These are phyloP conservation scores for Sporothrix curviconia DNA, from an alignment of 2,329 filamentous ascomycete species.

Conservation along the genomic window DNA sequence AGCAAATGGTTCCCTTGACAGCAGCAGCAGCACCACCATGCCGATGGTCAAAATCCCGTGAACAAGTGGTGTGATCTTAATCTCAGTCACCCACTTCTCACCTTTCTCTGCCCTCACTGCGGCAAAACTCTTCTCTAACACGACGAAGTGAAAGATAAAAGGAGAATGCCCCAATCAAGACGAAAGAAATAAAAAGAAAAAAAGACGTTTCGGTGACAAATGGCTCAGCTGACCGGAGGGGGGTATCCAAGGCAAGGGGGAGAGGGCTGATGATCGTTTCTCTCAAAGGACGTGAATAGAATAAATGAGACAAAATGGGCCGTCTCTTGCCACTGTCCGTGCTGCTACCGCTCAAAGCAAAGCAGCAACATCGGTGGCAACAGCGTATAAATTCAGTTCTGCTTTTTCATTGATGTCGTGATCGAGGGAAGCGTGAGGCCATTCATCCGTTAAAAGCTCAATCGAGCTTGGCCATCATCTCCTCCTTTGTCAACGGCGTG, in stretches of 20 bases:
- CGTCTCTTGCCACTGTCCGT: not conserved
- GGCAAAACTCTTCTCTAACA: not conserved
- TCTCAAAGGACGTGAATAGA: conserved; percentile 1
- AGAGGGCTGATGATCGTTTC: not conserved
- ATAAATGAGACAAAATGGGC: conserved; percentile 4
- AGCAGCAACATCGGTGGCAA: not conserved
- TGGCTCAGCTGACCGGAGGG: conserved; percentile 6
- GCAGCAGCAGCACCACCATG: not conserved
- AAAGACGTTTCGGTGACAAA: not conserved
- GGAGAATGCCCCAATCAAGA: not conserved
- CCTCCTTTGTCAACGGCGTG: conserved; percentile 81
- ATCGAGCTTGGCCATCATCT: conserved; percentile 97
- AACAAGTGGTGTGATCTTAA: conserved; percentile 5
- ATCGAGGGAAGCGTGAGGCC: conserved; percentile 5
- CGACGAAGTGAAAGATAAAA: not conserved
- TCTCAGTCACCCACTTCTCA: conserved; percentile 6
- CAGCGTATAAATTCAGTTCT: not conserved
- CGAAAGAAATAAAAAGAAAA: conserved; percentile 7
- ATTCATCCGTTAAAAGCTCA: conserved; percentile 44
- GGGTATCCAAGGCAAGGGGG: not conserved
- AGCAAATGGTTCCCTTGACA: not conserved
- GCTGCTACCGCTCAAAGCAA: conserved; percentile 6
- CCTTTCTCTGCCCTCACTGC: not conserved
- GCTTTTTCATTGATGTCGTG: conserved; percentile 11
- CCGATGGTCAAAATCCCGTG: not conserved